Percentiles rank a stretch among this genome's conserved stretches.
Evolutionary conservation across 495 filamentous ascomycete genomes (phyloP).

Genomic region (Penicillium paxilli): DNA sequence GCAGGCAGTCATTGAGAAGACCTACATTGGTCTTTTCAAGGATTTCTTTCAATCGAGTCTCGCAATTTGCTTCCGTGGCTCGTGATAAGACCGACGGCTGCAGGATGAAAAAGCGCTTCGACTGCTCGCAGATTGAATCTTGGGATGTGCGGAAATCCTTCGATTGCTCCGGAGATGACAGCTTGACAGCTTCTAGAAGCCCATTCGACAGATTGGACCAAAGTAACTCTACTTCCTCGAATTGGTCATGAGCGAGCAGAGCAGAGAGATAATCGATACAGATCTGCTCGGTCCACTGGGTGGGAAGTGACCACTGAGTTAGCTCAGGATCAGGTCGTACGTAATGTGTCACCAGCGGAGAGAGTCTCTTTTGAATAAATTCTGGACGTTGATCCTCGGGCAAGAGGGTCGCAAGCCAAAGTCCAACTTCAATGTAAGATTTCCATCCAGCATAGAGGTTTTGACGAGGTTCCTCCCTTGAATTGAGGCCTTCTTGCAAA

Average conservation of each 20-base stretch:
- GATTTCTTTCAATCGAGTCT: constrained; percentile 16
- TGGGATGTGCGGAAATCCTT: constrained; percentile 73
- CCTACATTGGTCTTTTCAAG: constrained; percentile 28
- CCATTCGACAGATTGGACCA: constrained; percentile 57
- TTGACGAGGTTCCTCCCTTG: constrained; percentile 68
- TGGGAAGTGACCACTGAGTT: constrained; percentile 50
- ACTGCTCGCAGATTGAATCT: constrained; percentile 57
- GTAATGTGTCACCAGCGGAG: constrained; percentile 60
- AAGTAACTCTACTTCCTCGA: constrained; percentile 36
- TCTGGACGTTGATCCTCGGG: constrained; percentile 44
- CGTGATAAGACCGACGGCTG: constrained; percentile 46
- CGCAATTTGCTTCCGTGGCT: constrained; percentile 25
- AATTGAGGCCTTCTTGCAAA: constrained; percentile 65
- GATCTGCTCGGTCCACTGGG: constrained; percentile 35
- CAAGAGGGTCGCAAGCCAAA: constrained; percentile 48
- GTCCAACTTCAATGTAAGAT: constrained; percentile 63
- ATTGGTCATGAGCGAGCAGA: constrained; percentile 25
- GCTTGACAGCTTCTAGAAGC: constrained; percentile 61
- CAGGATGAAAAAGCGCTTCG: constrained; percentile 62
- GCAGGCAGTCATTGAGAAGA: constrained; percentile 51
- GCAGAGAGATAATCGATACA: constrained; percentile 39
- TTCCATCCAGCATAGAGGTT: constrained; percentile 70
- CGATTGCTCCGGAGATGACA: constrained; percentile 75
- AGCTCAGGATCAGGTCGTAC: constrained; percentile 46
- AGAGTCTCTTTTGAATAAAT: constrained; percentile 49